Percentiles rank a stretch among this genome's conserved stretches.
phyloP scores from a whole-genome alignment of 805 yeast genomes.

The Candida dajiaensis region DNA sequence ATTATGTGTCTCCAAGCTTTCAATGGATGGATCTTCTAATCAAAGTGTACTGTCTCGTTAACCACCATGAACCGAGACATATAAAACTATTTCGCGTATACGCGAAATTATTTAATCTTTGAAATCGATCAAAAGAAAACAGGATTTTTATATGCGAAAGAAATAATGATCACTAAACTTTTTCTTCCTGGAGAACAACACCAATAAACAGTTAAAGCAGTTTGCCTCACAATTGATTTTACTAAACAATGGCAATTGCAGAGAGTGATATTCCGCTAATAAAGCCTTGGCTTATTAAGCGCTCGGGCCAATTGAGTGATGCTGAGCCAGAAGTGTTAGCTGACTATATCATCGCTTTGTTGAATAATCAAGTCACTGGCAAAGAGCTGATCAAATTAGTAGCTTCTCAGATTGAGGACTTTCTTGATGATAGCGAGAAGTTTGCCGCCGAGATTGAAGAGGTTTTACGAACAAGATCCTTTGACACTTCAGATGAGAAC shows the following conservation, averaged over 20 bases:
- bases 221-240: no score
- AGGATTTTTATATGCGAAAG: no score
- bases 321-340: constrained; percentile 38
- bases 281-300: constrained; percentile 25
- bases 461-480: constrained; percentile 13
- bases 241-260: constrained; percentile 9
- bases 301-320: constrained; percentile 24
- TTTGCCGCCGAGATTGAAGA: constrained; percentile 26
- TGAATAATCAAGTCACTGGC: constrained; percentile 30
- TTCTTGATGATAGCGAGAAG: constrained; percentile 25
- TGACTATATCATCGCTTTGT: constrained; percentile 38
- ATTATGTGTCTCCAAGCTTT: no score
- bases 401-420: constrained; percentile 33
- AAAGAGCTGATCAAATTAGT: constrained; percentile 29
- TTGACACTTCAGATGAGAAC: neutral
- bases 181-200: no score
- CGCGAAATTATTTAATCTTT: no score
- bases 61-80: no score
- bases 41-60: no score
- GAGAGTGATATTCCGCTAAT: constrained; percentile 11
- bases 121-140: no score
- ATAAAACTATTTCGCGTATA: neutral
- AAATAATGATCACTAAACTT: no score
- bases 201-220: no score
- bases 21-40: no score